These are phyloP conservation scores for Coniochaeta sp. DNA, from an alignment of 2,329 filamentous ascomycete species.

Conservation along the genomic window DNA sequence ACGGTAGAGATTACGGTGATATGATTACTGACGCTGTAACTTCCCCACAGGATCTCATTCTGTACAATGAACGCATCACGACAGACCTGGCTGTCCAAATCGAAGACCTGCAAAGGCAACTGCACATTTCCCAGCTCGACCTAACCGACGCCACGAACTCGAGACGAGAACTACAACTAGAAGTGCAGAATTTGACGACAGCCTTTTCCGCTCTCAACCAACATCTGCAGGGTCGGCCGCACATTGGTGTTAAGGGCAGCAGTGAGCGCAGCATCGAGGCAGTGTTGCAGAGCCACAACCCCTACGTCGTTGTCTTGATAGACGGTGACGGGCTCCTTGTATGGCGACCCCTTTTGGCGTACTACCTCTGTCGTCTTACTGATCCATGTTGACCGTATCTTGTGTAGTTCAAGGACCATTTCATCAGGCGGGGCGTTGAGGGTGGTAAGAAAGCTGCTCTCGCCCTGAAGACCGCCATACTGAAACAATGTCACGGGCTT, in stretches of 20 bases:
- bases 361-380: background rate
- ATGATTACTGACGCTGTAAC: background rate
- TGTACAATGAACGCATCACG: conserved; percentile 39
- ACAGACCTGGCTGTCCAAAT: conserved; percentile 36
- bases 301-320: conserved; percentile 54
- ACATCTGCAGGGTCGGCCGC: conserved; percentile 35
- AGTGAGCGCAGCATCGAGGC: conserved; percentile 12
- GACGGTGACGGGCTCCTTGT: conserved; percentile 59
- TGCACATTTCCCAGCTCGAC: conserved; percentile 41
- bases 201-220: no score
- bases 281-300: conserved; percentile 40
- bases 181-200: conserved; percentile 31
- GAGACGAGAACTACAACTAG: conserved; percentile 43
- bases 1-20: no score
- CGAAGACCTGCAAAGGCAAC: conserved; percentile 27
- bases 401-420: conserved; percentile 48
- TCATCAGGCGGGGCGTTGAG: conserved; percentile 46
- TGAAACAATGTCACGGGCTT: conserved; percentile 36
- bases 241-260: conserved; percentile 5
- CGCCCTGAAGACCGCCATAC: conserved; percentile 39
- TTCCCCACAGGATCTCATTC: conserved; percentile 35
- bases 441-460: conserved; percentile 47
- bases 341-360: conserved; percentile 18
- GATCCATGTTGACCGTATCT: background rate
- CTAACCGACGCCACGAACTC: conserved; percentile 40